phyloP scores from a whole-genome alignment of 768 basidiomycete species.

The Podaxis sp. region DNA sequence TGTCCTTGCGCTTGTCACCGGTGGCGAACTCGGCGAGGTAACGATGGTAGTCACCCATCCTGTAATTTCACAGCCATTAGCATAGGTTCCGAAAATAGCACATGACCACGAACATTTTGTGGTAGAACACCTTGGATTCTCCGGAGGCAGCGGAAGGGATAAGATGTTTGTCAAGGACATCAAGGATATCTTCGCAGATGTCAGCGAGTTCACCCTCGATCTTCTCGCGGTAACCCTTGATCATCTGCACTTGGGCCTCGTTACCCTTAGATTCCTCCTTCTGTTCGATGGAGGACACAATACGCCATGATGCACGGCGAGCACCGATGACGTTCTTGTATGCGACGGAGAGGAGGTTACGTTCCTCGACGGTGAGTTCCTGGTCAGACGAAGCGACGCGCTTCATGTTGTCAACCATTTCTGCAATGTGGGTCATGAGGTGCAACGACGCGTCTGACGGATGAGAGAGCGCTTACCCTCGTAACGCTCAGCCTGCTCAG shows the following conservation, averaged over 20 bases:
- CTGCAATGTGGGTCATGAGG: conserved; percentile 36
- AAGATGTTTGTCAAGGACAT: conserved; percentile 96
- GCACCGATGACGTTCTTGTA: conserved; percentile 99
- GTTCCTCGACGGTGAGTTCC: conserved; percentile 98
- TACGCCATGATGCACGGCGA: conserved; percentile 96
- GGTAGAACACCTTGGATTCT: conserved; percentile 99
- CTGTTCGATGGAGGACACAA: conserved; percentile 97
- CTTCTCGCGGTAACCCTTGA: conserved; percentile 97
- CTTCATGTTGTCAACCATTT: conserved; percentile 99
- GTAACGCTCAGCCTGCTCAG: conserved; percentile 99
- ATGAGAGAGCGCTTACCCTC: conserved; percentile 61
- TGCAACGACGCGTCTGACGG: conserved; percentile 12
- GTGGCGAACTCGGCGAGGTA: conserved; percentile 99
- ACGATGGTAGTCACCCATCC: conserved; percentile 99
- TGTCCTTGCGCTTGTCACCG: conserved; percentile 95
- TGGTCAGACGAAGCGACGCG: conserved; percentile 95
- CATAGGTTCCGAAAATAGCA: neutral
- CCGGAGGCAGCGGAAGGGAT: conserved; percentile 95
- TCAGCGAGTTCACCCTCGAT: conserved; percentile 95
- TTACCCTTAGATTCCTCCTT: conserved; percentile 99
- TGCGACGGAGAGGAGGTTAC: conserved; percentile 95
- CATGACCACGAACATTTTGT: conserved; percentile 80
- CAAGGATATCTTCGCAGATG: conserved; percentile 98
- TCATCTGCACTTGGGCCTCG: conserved; percentile 93
- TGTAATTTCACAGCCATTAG: conserved; percentile 33